Evolutionary conservation across 495 filamentous ascomycete genomes (phyloP).

Genomic region (Neurospora sp.): DNA sequence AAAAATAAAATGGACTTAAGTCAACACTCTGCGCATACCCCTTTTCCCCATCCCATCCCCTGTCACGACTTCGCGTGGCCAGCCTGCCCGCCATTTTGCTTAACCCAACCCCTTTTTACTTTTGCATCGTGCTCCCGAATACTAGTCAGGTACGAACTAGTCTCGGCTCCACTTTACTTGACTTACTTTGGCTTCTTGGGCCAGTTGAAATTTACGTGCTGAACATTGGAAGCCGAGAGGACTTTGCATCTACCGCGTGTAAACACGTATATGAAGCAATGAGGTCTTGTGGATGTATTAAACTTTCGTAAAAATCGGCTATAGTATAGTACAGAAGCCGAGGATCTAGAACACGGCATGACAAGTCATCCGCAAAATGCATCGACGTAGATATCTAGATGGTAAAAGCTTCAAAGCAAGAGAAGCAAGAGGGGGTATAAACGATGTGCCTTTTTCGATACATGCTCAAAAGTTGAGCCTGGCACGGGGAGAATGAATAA

Average conservation of each 20-base stretch:
- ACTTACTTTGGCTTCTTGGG: background rate
- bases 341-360: too few relatives aligned
- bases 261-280: too few relatives aligned
- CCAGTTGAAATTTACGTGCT: too few relatives aligned
- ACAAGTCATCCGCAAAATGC: too few relatives aligned
- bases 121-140: background rate
- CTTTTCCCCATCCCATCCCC: background rate
- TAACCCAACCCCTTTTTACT: background rate
- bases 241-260: too few relatives aligned
- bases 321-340: background rate
- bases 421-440: too few relatives aligned
- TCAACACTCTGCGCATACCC: background rate
- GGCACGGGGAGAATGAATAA: too few relatives aligned
- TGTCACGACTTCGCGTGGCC: background rate
- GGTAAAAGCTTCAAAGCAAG: too few relatives aligned
- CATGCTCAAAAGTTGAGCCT: background rate
- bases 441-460: too few relatives aligned
- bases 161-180: background rate
- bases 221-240: too few relatives aligned
- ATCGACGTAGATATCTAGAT: too few relatives aligned
- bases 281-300: too few relatives aligned
- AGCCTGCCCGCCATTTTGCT: background rate
- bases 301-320: background rate
- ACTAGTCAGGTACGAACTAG: background rate
- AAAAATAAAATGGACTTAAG: background rate